Evolutionary conservation across 1,139 yeast species (phyloP).

Genomic region (Pichia sp.): DNA sequence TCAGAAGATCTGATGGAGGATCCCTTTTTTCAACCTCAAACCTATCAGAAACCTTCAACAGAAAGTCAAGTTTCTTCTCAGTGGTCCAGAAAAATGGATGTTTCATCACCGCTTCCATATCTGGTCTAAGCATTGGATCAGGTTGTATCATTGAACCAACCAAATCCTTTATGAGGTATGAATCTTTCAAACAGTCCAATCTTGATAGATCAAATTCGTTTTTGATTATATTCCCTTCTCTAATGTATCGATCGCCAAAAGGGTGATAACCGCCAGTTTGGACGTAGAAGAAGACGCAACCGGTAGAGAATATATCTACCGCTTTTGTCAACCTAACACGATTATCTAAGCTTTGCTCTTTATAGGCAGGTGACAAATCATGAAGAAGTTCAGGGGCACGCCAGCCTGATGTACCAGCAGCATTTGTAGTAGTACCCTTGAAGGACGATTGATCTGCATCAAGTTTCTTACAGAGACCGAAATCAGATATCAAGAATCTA

Average conservation of each 20-base stretch:
- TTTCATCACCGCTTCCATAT: constrained; percentile 54
- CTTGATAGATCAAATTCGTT: constrained; percentile 52
- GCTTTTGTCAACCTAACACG: constrained; percentile 75
- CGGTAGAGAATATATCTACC: constrained; percentile 88
- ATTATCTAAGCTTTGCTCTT: constrained; percentile 33
- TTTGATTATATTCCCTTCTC: constrained; percentile 85
- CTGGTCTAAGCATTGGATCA: constrained; percentile 70
- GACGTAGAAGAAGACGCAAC: constrained; percentile 88
- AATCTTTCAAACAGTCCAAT: constrained; percentile 37
- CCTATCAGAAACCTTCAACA: constrained; percentile 82
- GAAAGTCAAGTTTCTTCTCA: constrained; percentile 72
- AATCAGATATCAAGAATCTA: constrained; percentile 82
- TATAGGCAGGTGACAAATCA: constrained; percentile 19
- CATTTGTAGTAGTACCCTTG: constrained; percentile 84
- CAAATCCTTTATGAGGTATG: constrained; percentile 64
- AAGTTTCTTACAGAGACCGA: constrained; percentile 87
- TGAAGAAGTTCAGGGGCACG: constrained; percentile 87
- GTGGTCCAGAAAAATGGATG: constrained; percentile 89
- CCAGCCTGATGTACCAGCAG: constrained; percentile 99
- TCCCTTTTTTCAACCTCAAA: constrained; percentile 84
- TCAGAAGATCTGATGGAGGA: constrained; percentile 67
- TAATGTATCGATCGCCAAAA: constrained; percentile 78
- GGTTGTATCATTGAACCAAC: constrained; percentile 63
- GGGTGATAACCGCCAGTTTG: constrained; percentile 87
- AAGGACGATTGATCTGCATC: constrained; percentile 93